Percentiles rank a stretch among this genome's conserved stretches.
Conservation (phyloP, 2,329 filamentous ascomycete genomes). For the Phaeosphaeriaceae sp. region DNA sequence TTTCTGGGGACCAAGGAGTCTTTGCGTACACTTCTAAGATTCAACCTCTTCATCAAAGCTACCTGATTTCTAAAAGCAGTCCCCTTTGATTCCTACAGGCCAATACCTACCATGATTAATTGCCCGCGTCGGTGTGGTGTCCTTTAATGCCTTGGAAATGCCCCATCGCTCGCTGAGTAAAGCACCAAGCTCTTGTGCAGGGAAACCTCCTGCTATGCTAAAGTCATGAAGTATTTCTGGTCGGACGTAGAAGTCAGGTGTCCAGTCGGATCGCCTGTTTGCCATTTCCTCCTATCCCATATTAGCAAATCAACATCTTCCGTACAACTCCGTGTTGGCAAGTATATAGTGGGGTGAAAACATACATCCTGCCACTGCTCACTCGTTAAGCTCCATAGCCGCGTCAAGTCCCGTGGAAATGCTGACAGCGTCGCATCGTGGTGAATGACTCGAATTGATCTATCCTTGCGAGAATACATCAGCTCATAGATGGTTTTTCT, state of each 20-base stretch:
- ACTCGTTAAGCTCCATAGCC: constrained; percentile 19
- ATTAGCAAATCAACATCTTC: neutral
- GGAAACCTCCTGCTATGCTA: neutral
- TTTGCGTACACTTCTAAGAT: too few relatives aligned
- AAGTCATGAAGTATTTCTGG: neutral
- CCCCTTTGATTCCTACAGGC: constrained; percentile 2
- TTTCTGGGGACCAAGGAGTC: too few relatives aligned
- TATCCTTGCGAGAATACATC: constrained; percentile 19
- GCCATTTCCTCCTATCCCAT: constrained; percentile 8
- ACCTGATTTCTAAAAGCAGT: too few relatives aligned
- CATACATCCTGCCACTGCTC: constrained; percentile 29
- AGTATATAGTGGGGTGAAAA: neutral
- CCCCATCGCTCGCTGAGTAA: constrained; percentile 20
- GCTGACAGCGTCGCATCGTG: constrained; percentile 18
- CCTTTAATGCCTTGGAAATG: neutral
- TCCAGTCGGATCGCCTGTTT: neutral
- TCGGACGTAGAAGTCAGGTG: constrained; percentile 1
- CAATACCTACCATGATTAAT: constrained; percentile 15
- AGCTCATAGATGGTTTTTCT: constrained; percentile 24
- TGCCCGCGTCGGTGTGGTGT: constrained; percentile 2
- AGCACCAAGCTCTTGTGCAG: neutral
- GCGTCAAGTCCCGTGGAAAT: constrained; percentile 25
- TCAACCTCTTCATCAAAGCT: too few relatives aligned
- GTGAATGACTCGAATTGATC: constrained; percentile 22
- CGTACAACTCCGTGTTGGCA: neutral